Base-by-base conservation (phyloP, 2,329 filamentous ascomycete genomes). In the Amylocarpus encephaloides region DNA sequence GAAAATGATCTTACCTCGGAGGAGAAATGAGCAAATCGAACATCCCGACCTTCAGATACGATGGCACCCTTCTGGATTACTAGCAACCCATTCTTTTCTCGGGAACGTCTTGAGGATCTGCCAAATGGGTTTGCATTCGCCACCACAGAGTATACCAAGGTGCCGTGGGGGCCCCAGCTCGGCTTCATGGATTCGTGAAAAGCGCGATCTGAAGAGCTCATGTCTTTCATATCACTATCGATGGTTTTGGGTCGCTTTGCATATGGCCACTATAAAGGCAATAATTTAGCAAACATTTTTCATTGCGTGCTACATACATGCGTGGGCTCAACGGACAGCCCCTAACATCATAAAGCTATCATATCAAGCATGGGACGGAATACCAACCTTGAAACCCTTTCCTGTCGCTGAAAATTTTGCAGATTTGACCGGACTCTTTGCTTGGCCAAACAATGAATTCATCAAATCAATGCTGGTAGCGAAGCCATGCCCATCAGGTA, bases 391-490 rank as follows among this genome's bases (percentile, higher is more conserved):
- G 70, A 92, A 87, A 66, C 87, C 86, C 71, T 82, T 81, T 61
- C 73, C 70, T 71, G 81, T 81, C 61, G 74, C 71, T 53, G 75
- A 68, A 58, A 73, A 73, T 62, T 77, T 76, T 48, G 75, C 66
- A 61, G 75, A 78, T 62, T 78, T 73, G 47, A 71, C 69, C 56
- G 76, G 76, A 47, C 74, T 76, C 71, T 79, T 82, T 56, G 82
- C 77, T 69, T 85, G 80, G 67, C 87, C 86, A 69, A 94, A 96
- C 49, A 96, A 74, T 43, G 89, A 95, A 66, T 95, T 92, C 89
- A 95, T 96, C 66, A 96, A 74, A 72, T 96, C 93, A 70, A 97
- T 95, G 64, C 87, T 91, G 16, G 86, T 95, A 16, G 83, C 79
- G 68, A 95, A 92, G 1, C 85, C 84, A 57, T 80, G 80, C 48